Base-by-base conservation (phyloP, 2,329 filamentous ascomycete genomes). In the Raffaelea albimanens region DNA sequence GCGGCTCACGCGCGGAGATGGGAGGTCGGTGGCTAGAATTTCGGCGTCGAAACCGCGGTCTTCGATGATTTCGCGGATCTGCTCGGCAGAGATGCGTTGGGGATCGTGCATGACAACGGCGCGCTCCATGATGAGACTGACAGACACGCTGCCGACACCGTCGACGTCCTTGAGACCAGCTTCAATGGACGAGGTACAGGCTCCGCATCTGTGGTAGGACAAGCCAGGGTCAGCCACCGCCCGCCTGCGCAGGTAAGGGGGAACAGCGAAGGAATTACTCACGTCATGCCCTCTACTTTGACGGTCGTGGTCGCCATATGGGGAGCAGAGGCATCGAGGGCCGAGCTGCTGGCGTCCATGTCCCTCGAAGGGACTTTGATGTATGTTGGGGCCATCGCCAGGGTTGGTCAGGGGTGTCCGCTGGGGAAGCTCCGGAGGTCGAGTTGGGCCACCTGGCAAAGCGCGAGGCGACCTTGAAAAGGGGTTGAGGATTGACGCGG, bases 111-210 rank as follows among this genome's bases (percentile, higher is more conserved):
- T 84, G 33, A 97, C 74, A 39, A 97, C 90, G n/a, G 91, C 93
- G 51, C 91, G 82, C 65, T 95, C 90, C 81, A 96, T 95, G 48
- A 96, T 85, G 57, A 98, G 71, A 62, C 88, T 95, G 58, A 98
- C 85, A 10, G 89, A 94, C 50, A 97, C 88, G 57, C 76, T 88
- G 53, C 85, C 86, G 10, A 93, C 82, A 47, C 93, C 91, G 36
- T 84, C 73, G 5, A 95, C 76, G 55, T 78, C 80, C 59, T 87
- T 85, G 68, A 98, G 95, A 55, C 86, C 93, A 50, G 84, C 80
- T 73, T 97, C 91, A 57, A 98, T 84, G n/a, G 93, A 84, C 40
- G 90, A 94, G 23, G 91, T 96, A 64, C 93, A 98, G 57, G 91
- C 85, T 61, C 91, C 90, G 68, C 93, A 98, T 54, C 76, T 80